Percentiles rank a stretch among this genome's conserved stretches.
These are phyloP conservation scores for Hemileia vastatrix DNA, from an alignment of 1,284 basidiomycete species.

Conservation along the genomic window DNA sequence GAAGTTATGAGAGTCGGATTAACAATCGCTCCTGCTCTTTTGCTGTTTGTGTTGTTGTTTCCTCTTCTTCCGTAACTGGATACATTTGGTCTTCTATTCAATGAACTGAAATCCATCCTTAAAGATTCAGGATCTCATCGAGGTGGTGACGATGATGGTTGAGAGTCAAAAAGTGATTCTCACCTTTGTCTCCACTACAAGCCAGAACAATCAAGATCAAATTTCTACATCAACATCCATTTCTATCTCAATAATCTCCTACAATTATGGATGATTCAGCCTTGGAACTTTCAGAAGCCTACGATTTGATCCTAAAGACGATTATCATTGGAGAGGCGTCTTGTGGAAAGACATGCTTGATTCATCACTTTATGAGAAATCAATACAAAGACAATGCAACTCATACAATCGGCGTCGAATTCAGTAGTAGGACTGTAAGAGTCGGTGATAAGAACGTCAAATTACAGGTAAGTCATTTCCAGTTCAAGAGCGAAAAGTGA, in stretches of 20 bases:
- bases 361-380: conserved; percentile 92
- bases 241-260: no score
- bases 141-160: no score
- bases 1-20: background rate
- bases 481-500: background rate
- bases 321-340: conserved; percentile 58
- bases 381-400: conserved; percentile 89
- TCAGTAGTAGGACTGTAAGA: conserved; percentile 76
- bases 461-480: conserved; percentile 59
- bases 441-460: conserved; percentile 88
- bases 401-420: conserved; percentile 95
- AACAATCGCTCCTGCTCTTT: background rate
- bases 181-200: no score
- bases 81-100: background rate
- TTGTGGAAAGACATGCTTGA: conserved; percentile 86
- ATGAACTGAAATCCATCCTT: background rate
- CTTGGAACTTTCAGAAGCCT: no score
- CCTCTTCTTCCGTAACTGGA: background rate
- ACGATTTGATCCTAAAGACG: conserved; percentile 26
- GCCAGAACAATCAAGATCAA: no score
- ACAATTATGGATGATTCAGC: no score
- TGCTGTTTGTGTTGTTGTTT: background rate
- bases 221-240: no score
- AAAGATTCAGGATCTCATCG: no score
- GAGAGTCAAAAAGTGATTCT: no score